Evolutionary conservation across 768 basidiomycete species (phyloP).

Genomic region (Trametes cinnabarina): DNA sequence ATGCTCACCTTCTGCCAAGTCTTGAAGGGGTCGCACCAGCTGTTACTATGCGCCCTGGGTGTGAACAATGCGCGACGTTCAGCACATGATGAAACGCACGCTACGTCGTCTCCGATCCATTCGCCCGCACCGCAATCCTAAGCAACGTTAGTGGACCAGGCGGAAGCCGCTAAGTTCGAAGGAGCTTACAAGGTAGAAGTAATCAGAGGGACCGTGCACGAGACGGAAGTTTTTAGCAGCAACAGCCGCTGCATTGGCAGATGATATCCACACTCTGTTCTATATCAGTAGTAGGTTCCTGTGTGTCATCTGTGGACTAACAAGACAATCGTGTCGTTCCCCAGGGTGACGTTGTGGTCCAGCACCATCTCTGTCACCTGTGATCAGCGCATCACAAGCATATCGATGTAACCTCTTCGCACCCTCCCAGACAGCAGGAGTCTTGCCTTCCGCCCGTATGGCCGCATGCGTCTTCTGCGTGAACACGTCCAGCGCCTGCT

Average conservation of each 20-base stretch:
- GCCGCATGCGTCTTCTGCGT: conserved; percentile 33
- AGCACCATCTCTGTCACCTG: conserved; percentile 34
- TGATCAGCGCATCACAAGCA: background rate
- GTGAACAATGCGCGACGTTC: background rate
- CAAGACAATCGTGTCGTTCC: conserved; percentile 52
- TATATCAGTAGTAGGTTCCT: background rate
- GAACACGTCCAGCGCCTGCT: conserved; percentile 40
- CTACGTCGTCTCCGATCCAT: conserved; percentile 57
- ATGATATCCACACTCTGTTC: conserved; percentile 70
- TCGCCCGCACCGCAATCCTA: conserved; percentile 70
- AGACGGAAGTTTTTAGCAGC: conserved; percentile 58
- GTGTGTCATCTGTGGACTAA: too few relatives aligned
- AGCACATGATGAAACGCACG: conserved; percentile 27
- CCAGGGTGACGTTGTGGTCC: conserved; percentile 34
- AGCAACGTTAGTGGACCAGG: background rate
- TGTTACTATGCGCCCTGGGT: conserved; percentile 38
- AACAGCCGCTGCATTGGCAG: conserved; percentile 55
- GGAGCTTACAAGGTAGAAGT: conserved; percentile 64
- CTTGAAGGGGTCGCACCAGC: conserved; percentile 80
- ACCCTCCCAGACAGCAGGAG: conserved; percentile 48
- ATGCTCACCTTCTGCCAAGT: conserved; percentile 67
- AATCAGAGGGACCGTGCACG: conserved; percentile 69
- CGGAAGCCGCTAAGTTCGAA: background rate
- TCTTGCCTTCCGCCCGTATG: conserved; percentile 37
- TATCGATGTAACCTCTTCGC: background rate